Evolutionary conservation across 202 grass and related monocot species (phyloP).

Genomic region (Digitaria exilis): DNA sequence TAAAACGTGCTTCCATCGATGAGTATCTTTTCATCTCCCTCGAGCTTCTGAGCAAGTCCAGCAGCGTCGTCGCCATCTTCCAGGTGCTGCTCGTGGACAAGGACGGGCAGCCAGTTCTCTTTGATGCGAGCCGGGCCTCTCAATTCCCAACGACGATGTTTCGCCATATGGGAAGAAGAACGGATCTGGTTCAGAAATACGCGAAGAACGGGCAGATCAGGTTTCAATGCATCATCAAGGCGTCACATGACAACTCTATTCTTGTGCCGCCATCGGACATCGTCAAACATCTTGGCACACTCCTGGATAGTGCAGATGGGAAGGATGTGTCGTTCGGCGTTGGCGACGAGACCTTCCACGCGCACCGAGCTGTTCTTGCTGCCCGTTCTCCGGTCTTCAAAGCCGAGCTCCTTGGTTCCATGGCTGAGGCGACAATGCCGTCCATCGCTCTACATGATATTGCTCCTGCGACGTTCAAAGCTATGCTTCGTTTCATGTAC

Average conservation of each 20-base stretch:
- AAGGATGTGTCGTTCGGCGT: slow-evolving; percentile 25
- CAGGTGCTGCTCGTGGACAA: slow-evolving; percentile 18
- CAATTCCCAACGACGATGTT: too few relatives aligned
- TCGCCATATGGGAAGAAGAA: too few relatives aligned
- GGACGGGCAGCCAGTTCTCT: background rate
- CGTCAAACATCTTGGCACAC: background rate
- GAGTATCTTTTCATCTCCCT: background rate
- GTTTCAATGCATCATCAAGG: too few relatives aligned
- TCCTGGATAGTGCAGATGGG: background rate
- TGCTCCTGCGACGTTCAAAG: background rate
- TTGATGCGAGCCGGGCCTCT: background rate
- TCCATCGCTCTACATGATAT: background rate
- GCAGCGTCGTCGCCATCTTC: slow-evolving; percentile 7
- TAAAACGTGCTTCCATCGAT: too few relatives aligned
- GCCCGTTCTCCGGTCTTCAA: background rate
- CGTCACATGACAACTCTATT: too few relatives aligned
- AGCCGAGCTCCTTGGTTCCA: background rate
- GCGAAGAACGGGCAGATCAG: background rate
- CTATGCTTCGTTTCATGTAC: background rate
- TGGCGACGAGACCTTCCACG: too few relatives aligned
- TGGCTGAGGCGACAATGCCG: background rate
- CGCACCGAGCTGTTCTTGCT: too few relatives aligned
- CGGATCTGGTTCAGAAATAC: too few relatives aligned
- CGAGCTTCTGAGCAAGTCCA: background rate
- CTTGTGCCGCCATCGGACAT: slow-evolving; percentile 14